Evolutionary conservation across 768 basidiomycete species (phyloP).

Genomic region (Kwoniella heveanensis): DNA sequence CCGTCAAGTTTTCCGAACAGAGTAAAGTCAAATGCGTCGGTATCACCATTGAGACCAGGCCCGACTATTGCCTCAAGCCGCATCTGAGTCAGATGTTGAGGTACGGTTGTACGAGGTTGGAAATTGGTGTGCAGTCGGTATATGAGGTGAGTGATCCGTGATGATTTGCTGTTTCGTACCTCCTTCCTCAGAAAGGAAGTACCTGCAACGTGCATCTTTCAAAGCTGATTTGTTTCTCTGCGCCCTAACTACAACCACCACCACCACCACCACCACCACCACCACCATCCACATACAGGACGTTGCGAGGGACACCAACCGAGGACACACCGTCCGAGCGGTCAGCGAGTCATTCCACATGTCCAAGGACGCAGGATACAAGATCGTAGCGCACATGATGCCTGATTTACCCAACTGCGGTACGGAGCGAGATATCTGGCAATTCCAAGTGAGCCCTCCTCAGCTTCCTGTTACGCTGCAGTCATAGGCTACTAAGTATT

Average conservation of each 20-base stretch:
- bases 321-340: slow-evolving; percentile 96
- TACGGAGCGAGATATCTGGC: slow-evolving; percentile 92
- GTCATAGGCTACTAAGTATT: too few relatives aligned
- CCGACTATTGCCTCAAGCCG: slow-evolving; percentile 95
- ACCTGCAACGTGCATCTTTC: too few relatives aligned
- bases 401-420: slow-evolving; percentile 98
- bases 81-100: slow-evolving; percentile 98
- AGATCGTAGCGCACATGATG: slow-evolving; percentile 99
- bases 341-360: slow-evolving; percentile 97
- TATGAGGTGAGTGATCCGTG: slow-evolving; percentile 64
- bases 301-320: slow-evolving; percentile 96
- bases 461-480: too few relatives aligned
- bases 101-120: slow-evolving; percentile 96
- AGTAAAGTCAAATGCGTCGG: slow-evolving; percentile 98
- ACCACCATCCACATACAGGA: too few relatives aligned
- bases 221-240: too few relatives aligned
- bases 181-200: too few relatives aligned
- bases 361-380: slow-evolving; percentile 98
- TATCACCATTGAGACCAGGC: slow-evolving; percentile 97
- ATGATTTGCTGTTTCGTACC: not conserved
- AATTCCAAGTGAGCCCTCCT: slow-evolving; percentile 71
- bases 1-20: slow-evolving; percentile 91
- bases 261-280: too few relatives aligned
- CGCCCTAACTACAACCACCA: too few relatives aligned
- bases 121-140: slow-evolving; percentile 98